phyloP scores from a whole-genome alignment of 2,329 filamentous ascomycete genomes.

The Xylaria sp. region DNA sequence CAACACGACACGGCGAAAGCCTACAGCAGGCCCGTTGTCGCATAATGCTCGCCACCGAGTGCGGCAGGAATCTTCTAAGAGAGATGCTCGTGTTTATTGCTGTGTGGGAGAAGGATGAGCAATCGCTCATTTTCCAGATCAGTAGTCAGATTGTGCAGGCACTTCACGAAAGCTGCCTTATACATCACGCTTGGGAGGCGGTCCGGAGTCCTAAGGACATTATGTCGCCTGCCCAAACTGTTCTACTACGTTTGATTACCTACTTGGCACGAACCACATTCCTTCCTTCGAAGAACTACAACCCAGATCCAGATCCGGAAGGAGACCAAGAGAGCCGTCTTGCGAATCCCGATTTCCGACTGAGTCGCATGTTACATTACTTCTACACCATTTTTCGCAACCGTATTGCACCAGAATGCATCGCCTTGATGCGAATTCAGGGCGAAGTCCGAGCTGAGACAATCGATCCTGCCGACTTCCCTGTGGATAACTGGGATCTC shows the following conservation, averaged over 20 bases:
- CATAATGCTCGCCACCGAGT: conserved; percentile 88
- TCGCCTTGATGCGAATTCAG: conserved; percentile 93
- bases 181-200: conserved; percentile 92
- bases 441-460: conserved; percentile 84
- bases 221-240: conserved; percentile 92
- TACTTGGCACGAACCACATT: conserved; percentile 80
- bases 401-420: conserved; percentile 92
- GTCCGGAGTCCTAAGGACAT: conserved; percentile 95
- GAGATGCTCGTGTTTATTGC: conserved; percentile 96
- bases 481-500: conserved; percentile 97
- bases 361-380: conserved; percentile 79
- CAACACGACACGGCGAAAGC: conserved; percentile 76
- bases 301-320: conserved; percentile 43
- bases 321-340: conserved; percentile 43
- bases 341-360: conserved; percentile 64
- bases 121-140: conserved; percentile 94
- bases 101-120: conserved; percentile 94
- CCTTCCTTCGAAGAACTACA: conserved; percentile 54
- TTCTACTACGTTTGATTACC: conserved; percentile 88
- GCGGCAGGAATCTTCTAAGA: conserved; percentile 86
- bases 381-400: conserved; percentile 92
- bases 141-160: conserved; percentile 96
- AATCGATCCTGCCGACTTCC: conserved; percentile 85
- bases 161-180: conserved; percentile 85
- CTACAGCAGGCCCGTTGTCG: conserved; percentile 91